phyloP scores from a whole-genome alignment of 2,329 filamentous ascomycete genomes.

The Trichocomaceae sp. region DNA sequence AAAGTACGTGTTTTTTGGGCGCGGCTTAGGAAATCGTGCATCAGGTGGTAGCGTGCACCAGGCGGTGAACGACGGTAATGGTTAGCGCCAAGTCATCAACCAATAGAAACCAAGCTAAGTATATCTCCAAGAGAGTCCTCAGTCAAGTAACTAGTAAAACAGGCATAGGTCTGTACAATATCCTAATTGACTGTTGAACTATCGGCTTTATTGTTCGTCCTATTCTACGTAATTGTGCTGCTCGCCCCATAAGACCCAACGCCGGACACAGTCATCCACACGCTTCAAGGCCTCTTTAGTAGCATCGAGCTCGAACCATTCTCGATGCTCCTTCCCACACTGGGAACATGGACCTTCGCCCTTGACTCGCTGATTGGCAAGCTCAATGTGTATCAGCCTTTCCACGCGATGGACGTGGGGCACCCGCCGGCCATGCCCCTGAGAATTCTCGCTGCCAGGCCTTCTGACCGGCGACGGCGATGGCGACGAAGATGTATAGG shows the following conservation, averaged over 20 bases:
- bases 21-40: too few relatives aligned
- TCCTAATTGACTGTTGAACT: too few relatives aligned
- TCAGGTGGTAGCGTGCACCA: too few relatives aligned
- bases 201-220: too few relatives aligned
- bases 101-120: neutral
- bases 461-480: conserved; percentile 16
- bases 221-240: conserved; percentile 16
- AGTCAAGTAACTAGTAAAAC: neutral
- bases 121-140: neutral
- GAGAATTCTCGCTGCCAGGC: conserved; percentile 12
- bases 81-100: neutral
- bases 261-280: conserved; percentile 66
- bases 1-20: too few relatives aligned
- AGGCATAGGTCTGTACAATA: too few relatives aligned
- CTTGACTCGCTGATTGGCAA: conserved; percentile 55
- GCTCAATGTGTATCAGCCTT: conserved; percentile 80
- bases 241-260: conserved; percentile 84
- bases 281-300: conserved; percentile 60
- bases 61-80: too few relatives aligned
- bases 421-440: conserved; percentile 55
- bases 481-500: conserved; percentile 49
- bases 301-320: conserved; percentile 92
- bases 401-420: conserved; percentile 85
- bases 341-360: conserved; percentile 58
- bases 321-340: conserved; percentile 79